Conservation (phyloP, 495 filamentous ascomycete genomes). For the Pyrenula aspistea region DNA sequence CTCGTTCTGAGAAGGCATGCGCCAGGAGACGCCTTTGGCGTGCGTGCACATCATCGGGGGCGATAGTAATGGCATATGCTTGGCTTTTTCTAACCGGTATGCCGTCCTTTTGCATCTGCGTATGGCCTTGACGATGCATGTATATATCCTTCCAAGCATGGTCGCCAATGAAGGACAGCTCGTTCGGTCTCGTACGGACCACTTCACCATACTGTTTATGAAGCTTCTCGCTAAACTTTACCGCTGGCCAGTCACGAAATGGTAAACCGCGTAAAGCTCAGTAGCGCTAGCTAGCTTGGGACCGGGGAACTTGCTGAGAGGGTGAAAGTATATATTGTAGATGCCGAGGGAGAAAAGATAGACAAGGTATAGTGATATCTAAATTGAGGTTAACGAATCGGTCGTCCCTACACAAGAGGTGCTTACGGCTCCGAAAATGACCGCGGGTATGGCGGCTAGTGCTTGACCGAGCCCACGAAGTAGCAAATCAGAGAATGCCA, state of each 20-base stretch:
- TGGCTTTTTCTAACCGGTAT: slow-evolving; percentile 7
- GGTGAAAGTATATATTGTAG: slow-evolving; percentile 39
- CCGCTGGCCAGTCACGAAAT: slow-evolving; percentile 20
- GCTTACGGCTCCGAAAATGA: background rate
- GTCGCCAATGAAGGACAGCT: slow-evolving; percentile 34
- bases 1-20: slow-evolving; percentile 40
- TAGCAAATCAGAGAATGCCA: background rate
- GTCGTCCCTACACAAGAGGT: background rate
- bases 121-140: slow-evolving; percentile 19
- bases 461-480: background rate
- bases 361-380: background rate
- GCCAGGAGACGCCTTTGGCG: slow-evolving; percentile 32
- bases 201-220: slow-evolving; percentile 38
- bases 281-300: slow-evolving; percentile 24
- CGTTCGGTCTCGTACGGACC: slow-evolving; percentile 40
- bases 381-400: background rate
- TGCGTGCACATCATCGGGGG: slow-evolving; percentile 26
- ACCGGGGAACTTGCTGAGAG: slow-evolving; percentile 36
- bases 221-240: slow-evolving; percentile 7
- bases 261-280: slow-evolving; percentile 19
- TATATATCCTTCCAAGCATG: slow-evolving; percentile 46
- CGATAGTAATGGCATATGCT: slow-evolving; percentile 10
- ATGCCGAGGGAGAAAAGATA: slow-evolving; percentile 8
- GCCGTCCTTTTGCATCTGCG: background rate
- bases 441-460: background rate